Percentiles rank a stretch among this genome's conserved stretches.
phyloP scores from a whole-genome alignment of 1,284 basidiomycete genomes.

The Retiboletus flavoniger region DNA sequence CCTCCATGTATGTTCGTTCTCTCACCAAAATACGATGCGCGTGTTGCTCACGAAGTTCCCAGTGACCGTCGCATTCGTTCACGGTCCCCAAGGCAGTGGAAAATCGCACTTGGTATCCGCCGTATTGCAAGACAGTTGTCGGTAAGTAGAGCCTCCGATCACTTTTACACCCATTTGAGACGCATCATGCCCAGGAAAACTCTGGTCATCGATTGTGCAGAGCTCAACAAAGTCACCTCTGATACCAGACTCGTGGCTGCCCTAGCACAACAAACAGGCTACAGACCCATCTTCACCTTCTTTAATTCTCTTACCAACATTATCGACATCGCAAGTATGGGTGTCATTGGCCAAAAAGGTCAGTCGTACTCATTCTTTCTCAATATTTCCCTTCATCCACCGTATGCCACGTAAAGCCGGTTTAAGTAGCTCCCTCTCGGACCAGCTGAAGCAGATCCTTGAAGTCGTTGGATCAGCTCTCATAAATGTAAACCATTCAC shows the following conservation, averaged over 20 bases:
- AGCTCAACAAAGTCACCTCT: constrained; percentile 70
- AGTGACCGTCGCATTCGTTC: constrained; percentile 77
- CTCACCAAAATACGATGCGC: neutral
- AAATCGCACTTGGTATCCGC: constrained; percentile 73
- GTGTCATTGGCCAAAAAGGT: constrained; percentile 94
- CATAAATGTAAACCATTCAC: constrained; percentile 57
- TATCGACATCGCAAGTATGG: constrained; percentile 90
- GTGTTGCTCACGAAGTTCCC: constrained; percentile 6
- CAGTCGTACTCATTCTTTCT: neutral
- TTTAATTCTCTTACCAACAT: constrained; percentile 82
- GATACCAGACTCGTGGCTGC: constrained; percentile 70
- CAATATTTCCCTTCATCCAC: neutral
- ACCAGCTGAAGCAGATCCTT: constrained; percentile 87
- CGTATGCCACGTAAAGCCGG: constrained; percentile 56
- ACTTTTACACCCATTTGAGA: neutral
- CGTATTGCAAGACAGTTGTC: constrained; percentile 57
- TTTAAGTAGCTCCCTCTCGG: constrained; percentile 77
- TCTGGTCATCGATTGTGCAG: constrained; percentile 79
- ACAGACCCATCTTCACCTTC: constrained; percentile 90
- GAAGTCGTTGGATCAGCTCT: constrained; percentile 76
- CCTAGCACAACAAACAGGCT: constrained; percentile 83
- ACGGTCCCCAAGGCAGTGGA: constrained; percentile 91
- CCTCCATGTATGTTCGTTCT: constrained; percentile 53
- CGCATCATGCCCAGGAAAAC: constrained; percentile 49
- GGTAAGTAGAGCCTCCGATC: constrained; percentile 42